Evolutionary conservation across 805 yeast genomes (phyloP).

Genomic region (Yarrowia porcina): DNA sequence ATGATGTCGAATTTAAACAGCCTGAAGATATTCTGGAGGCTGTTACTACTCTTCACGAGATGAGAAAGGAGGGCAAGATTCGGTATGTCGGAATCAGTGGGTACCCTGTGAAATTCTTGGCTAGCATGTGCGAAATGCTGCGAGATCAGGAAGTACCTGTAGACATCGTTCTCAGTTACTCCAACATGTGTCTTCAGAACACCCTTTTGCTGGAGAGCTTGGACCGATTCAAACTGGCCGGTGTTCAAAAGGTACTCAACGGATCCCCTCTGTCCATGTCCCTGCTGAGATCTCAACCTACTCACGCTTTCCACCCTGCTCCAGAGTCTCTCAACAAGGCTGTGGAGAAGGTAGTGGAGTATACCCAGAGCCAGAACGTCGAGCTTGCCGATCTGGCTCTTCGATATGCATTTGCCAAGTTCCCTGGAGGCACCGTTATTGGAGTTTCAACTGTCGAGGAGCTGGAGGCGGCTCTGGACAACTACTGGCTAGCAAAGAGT

Average conservation of each 20-base stretch:
- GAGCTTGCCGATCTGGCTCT: conserved; percentile 83
- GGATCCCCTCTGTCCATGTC: conserved; percentile 92
- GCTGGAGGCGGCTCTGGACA: conserved; percentile 57
- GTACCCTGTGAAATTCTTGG: conserved; percentile 72
- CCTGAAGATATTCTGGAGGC: conserved; percentile 58
- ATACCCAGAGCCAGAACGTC: conserved; percentile 44
- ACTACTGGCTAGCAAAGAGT: conserved; percentile 49
- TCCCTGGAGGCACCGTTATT: conserved; percentile 70
- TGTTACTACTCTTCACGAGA: conserved; percentile 51
- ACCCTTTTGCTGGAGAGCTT: conserved; percentile 51
- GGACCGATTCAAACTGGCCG: conserved; percentile 43
- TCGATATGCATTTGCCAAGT: conserved; percentile 63
- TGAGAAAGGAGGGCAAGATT: conserved; percentile 63
- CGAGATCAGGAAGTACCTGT: conserved; percentile 52
- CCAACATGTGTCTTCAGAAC: conserved; percentile 81
- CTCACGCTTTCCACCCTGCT: conserved; percentile 82
- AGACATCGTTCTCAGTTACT: conserved; percentile 75
- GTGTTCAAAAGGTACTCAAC: conserved; percentile 59
- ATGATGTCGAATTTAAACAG: conserved; percentile 80
- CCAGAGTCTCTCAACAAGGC: conserved; percentile 49
- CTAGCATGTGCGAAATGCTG: conserved; percentile 46
- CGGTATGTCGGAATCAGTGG: conserved; percentile 77
- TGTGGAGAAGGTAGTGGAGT: conserved; percentile 46
- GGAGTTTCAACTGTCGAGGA: conserved; percentile 71
- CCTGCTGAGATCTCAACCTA: conserved; percentile 60